These are phyloP conservation scores for Golubevia sp. DNA, from an alignment of 1,284 basidiomycete genomes.

Conservation along the genomic window DNA sequence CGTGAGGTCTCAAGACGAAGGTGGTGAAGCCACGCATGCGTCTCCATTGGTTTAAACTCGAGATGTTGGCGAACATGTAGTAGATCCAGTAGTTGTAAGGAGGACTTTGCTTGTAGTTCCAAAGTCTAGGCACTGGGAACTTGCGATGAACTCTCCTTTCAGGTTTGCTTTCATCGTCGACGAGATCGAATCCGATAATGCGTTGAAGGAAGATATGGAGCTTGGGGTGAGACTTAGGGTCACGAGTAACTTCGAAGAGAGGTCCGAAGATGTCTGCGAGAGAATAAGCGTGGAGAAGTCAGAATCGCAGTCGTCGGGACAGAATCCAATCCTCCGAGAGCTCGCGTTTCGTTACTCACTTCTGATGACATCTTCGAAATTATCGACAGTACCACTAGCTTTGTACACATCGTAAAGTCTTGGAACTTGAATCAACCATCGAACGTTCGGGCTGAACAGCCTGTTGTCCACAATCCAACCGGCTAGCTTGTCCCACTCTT, in stretches of 20 bases:
- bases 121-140: constrained; percentile 89
- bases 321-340: no score
- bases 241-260: constrained; percentile 92
- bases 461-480: constrained; percentile 95
- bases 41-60: constrained; percentile 93
- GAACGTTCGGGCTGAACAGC: constrained; percentile 91
- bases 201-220: constrained; percentile 94
- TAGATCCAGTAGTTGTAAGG: constrained; percentile 93
- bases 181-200: constrained; percentile 93
- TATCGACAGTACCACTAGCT: constrained; percentile 78
- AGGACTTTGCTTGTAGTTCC: constrained; percentile 87
- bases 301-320: constrained; percentile 6
- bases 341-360: constrained; percentile 68
- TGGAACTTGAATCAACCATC: constrained; percentile 97
- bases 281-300: background rate
- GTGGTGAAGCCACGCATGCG: constrained; percentile 82
- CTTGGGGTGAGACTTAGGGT: constrained; percentile 87
- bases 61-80: constrained; percentile 96
- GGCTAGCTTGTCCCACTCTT: constrained; percentile 98
- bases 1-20: constrained; percentile 94
- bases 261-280: constrained; percentile 84
- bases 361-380: constrained; percentile 86
- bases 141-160: constrained; percentile 91
- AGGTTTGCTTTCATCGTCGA: constrained; percentile 95
- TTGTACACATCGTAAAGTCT: constrained; percentile 97